Evolutionary conservation across 768 basidiomycete genomes (phyloP), one percentile per base, ranked within the genome.

Genomic region (Harrya chromipes): DNA sequence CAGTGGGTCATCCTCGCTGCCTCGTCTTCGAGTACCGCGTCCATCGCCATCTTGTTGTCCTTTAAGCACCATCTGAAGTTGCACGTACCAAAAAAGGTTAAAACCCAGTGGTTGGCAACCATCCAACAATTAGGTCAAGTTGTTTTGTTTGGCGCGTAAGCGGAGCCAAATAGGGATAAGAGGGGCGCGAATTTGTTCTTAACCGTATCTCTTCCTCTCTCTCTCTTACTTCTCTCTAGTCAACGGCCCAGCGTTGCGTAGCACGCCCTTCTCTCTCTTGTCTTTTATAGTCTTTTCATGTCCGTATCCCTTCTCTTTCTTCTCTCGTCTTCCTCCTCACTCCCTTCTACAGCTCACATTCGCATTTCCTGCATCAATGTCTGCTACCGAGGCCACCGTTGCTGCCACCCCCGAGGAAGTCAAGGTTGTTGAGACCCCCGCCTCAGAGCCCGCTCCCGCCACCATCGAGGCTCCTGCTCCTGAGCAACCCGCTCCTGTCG

Each of bases 361-460:
- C 74, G 72, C 68, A 72, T 67, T 72, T 73, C 72, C 66, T 74
- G 71, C 73, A 73, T 82, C 90, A 89, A 91, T 93, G 88, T 90
- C 90, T 78, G 80, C 85, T 71, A 68, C 84, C 63, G 86, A 84
- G 71, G 70, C 72, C 65, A 62, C 74, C 66, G 73, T 73, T 64
- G 75, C 65, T 60, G 71, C 62, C 43, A 63, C 74, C 67, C 69
- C 72, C 49, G 82, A 83, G 70, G 84, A 82, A 67, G 70, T 73
- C 51, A 78, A 78, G 71, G 70, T 70, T 56, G 66, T 62, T 52
- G 81, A 81, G 65, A 62, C 72, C 42, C 49, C 64, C 16, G 53
- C 60, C 13, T 47, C 55, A 37, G 70, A 69, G 45, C 63, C 73
- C 31, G 58, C 63, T 24, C 50, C 70, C 8, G 33, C 33, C 17